These are phyloP conservation scores for Pulveroboletus frians DNA, from an alignment of 768 basidiomycete genomes.

Conservation along the genomic window DNA sequence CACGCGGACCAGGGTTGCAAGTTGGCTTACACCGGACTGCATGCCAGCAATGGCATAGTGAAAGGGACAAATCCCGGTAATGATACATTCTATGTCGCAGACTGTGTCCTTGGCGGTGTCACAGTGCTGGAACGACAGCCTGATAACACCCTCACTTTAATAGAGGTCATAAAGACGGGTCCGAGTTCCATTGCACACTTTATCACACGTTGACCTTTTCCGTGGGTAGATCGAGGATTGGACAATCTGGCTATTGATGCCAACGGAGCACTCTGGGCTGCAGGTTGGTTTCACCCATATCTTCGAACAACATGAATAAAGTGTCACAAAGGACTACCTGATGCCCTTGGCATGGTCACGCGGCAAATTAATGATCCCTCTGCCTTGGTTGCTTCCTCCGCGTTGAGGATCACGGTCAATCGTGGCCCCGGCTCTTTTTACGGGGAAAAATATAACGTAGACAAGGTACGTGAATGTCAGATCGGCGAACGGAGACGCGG, in stretches of 20 bases:
- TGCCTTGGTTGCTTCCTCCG: slow-evolving; percentile 42
- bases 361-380: slow-evolving; percentile 43
- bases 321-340: slow-evolving; percentile 37
- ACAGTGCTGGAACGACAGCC: slow-evolving; percentile 52
- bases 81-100: slow-evolving; percentile 61
- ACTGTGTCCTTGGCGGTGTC: slow-evolving; percentile 40
- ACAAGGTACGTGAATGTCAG: slow-evolving; percentile 40
- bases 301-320: neutral
- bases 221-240: slow-evolving; percentile 39
- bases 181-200: slow-evolving; percentile 5
- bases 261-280: slow-evolving; percentile 58
- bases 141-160: slow-evolving; percentile 53
- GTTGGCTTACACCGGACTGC: slow-evolving; percentile 46
- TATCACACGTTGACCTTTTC: slow-evolving; percentile 4
- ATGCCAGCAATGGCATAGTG: slow-evolving; percentile 58
- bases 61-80: slow-evolving; percentile 38
- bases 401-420: slow-evolving; percentile 50
- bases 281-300: slow-evolving; percentile 36
- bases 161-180: slow-evolving; percentile 55
- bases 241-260: slow-evolving; percentile 62
- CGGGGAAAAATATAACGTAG: slow-evolving; percentile 54
- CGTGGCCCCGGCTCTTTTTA: slow-evolving; percentile 47
- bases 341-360: slow-evolving; percentile 29
- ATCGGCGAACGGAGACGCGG: neutral
- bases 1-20: slow-evolving; percentile 57